Evolutionary conservation across 257 asterid species (phyloP).

Genomic region (Nicotiana benthamiana): DNA sequence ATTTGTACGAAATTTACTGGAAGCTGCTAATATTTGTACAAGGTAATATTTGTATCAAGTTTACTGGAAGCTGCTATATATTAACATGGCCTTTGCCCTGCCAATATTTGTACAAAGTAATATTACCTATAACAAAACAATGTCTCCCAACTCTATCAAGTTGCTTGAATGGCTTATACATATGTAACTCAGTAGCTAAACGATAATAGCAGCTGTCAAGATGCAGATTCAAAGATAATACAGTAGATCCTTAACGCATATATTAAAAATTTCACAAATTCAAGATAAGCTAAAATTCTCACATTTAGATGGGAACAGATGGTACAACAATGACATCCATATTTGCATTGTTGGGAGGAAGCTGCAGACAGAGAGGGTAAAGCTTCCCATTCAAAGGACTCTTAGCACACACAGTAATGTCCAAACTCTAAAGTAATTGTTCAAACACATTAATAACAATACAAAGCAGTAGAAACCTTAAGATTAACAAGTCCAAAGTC

Average conservation of each 20-base stretch:
- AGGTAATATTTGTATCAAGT: too few species aligned
- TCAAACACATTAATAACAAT: too few species aligned
- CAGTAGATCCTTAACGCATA: not conserved
- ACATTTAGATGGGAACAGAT: constrained; percentile 44
- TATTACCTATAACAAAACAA: not conserved
- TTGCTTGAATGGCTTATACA: too few species aligned
- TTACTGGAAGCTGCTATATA: too few species aligned
- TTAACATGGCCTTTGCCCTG: too few species aligned
- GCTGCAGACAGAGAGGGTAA: constrained; percentile 85
- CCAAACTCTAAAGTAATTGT: too few species aligned
- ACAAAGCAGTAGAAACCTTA: too few species aligned
- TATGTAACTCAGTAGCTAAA: too few species aligned
- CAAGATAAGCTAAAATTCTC: not conserved
- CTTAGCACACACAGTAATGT: constrained; percentile 55
- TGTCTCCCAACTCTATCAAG: not conserved
- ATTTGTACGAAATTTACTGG: too few species aligned
- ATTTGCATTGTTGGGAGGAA: constrained; percentile 79
- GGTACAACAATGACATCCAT: constrained; percentile 72
- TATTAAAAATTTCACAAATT: not conserved
- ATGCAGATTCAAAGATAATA: not conserved
- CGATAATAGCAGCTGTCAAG: not conserved
- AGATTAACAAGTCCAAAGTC: too few species aligned
- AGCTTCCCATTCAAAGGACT: constrained; percentile 80
- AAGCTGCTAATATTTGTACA: too few species aligned
- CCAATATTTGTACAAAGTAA: too few species aligned